Base-by-base conservation (phyloP, 305 asterid genomes). In the Euphrasia arctica region DNA sequence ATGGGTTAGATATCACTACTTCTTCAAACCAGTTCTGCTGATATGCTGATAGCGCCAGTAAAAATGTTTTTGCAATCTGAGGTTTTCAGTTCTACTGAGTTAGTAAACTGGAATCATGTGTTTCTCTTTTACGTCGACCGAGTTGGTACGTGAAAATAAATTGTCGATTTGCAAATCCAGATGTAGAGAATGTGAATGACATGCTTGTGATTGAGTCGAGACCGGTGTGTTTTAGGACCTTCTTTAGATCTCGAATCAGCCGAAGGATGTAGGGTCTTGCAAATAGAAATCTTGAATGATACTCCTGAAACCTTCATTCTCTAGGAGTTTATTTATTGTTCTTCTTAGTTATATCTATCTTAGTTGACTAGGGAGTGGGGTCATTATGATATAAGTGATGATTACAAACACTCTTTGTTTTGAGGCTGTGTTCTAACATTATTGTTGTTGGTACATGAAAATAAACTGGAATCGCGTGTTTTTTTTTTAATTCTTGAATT, bases 401-500 rank as follows among this genome's bases (percentile, higher is more conserved):
- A 54, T 54, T 22, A 65, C 5, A 14, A 3, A 27, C 15, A 34
- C 11, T 28, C 13, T 49, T 27, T 50, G 27, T 18, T 18, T 18
- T 18, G 22, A 18, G 22, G 22, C 64, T 32, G 60, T 54, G 48
- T 13, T 31, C 8, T 52, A 18, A 18, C 22, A 18, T 18, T 18
- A 18, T 18, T 18, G 22, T 18, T 18, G 22, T 18, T 18, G 22
- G 22, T 18, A 18, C 22, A 18, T 18, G 22, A 18, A 18, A 18
- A 18, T 18, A 18, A 18, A 18, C 34, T 31, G 34, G 4, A 31
- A 31, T 31, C 4, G 34, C 64, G 58, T 27, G 27, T 6, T 15
- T 18, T 50, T 25, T 29, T 51, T 58, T 58, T 66, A 71, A 63
- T 68, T 64, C 69, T 74, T 52, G 52, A 64, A 73, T 73, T 74